Evolutionary conservation across 2,329 filamentous ascomycete genomes (phyloP).

Genomic region (Thielaviopsis ethacetica): DNA sequence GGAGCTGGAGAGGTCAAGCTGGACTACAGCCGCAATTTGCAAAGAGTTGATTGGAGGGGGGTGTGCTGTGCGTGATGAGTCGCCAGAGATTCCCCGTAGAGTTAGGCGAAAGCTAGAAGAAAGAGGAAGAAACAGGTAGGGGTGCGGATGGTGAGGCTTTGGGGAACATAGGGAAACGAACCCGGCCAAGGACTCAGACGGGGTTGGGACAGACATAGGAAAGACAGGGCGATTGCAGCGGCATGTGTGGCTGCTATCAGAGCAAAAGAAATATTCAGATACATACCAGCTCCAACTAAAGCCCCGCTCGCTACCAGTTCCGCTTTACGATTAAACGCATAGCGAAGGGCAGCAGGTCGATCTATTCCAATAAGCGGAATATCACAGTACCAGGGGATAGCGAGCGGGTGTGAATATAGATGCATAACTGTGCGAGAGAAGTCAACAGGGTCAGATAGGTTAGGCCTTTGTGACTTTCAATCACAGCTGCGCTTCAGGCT

Average conservation of each 20-base stretch:
- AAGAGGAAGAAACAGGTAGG: no score
- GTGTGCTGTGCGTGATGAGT: no score
- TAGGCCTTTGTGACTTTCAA: neutral
- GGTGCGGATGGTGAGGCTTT: no score
- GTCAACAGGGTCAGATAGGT: neutral
- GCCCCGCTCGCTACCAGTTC: neutral
- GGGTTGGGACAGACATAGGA: neutral
- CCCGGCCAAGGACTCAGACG: no score
- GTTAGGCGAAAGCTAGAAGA: no score
- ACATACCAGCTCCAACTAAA: neutral
- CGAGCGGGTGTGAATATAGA: neutral
- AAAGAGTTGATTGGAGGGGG: no score
- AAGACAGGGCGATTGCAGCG: neutral
- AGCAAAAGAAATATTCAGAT: neutral
- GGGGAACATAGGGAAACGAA: no score
- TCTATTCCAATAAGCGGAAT: neutral
- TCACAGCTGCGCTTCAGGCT: no score
- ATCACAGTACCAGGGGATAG: neutral
- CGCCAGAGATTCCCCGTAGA: no score
- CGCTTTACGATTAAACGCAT: neutral
- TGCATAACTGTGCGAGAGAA: neutral
- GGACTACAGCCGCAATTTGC: no score
- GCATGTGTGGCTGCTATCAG: neutral
- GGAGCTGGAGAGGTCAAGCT: neutral
- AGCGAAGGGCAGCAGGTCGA: neutral